Evolutionary conservation across 2,329 filamentous ascomycete genomes (phyloP).

Genomic region (Ciborinia camelliae): DNA sequence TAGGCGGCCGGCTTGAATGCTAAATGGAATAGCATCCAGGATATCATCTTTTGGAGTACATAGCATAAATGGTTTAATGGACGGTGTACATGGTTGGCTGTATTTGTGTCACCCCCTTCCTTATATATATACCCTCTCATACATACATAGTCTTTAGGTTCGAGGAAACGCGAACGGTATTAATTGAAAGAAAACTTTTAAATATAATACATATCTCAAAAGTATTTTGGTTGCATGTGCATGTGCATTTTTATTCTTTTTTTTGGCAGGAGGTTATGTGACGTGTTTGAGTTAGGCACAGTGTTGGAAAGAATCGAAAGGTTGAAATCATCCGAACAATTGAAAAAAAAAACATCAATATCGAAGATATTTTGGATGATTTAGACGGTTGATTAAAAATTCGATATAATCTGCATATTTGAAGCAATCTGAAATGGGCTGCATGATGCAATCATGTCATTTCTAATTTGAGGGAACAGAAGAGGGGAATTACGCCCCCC

Average conservation of each 20-base stretch:
- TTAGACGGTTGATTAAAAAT: too few relatives aligned
- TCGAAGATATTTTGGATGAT: too few relatives aligned
- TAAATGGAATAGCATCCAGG: background rate
- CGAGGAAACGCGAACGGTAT: background rate
- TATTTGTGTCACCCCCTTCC: slow-evolving; percentile 16
- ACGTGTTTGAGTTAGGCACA: background rate
- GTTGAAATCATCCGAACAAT: too few relatives aligned
- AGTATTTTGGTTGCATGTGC: background rate
- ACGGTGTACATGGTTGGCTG: slow-evolving; percentile 8
- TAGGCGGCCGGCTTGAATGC: background rate
- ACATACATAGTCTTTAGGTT: background rate
- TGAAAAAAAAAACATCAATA: too few relatives aligned
- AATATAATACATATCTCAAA: background rate
- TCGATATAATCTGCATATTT: too few relatives aligned
- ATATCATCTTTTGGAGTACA: background rate
- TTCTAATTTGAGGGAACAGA: too few relatives aligned
- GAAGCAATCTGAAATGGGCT: too few relatives aligned
- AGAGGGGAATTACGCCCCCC: too few relatives aligned
- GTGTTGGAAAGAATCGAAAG: too few relatives aligned
- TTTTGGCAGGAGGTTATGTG: background rate
- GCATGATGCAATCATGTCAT: too few relatives aligned
- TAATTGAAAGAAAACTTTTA: background rate
- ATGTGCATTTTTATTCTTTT: too few relatives aligned
- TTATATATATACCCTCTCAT: slow-evolving; percentile 16
- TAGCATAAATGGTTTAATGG: slow-evolving; percentile 10